Percentiles rank a stretch among this genome's conserved stretches.
Conservation (phyloP, 1,139 yeast species). For the Kurtzmaniella quercitrusa region DNA sequence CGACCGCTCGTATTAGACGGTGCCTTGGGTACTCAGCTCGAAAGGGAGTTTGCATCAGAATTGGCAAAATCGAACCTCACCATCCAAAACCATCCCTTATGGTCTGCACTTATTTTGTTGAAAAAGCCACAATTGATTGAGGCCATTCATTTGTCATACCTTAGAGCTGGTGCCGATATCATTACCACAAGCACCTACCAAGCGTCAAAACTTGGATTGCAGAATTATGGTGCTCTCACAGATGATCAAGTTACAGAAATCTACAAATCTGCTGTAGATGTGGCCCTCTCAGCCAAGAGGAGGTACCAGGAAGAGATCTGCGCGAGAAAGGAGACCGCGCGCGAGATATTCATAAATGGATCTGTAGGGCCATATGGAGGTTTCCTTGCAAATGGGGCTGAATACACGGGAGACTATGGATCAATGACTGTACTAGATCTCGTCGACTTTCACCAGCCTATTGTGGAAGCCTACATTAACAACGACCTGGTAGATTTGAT, state of each 20-base stretch:
- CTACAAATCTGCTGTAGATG: constrained; percentile 30
- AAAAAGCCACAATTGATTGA: constrained; percentile 44
- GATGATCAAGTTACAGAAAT: constrained; percentile 20
- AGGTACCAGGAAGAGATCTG: constrained; percentile 3
- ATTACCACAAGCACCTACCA: constrained; percentile 63
- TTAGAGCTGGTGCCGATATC: constrained; percentile 52
- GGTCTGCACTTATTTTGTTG: constrained; percentile 59
- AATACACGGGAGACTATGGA: constrained; percentile 61
- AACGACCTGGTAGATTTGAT: constrained; percentile 44
- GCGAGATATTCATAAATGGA: constrained; percentile 39
- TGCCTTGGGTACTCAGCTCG: constrained; percentile 29
- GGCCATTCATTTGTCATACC: constrained; percentile 48
- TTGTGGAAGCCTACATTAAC: constrained; percentile 35
- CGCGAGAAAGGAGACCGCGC: constrained; percentile 9
- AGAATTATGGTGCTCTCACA: constrained; percentile 24
- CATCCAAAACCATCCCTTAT: constrained; percentile 38
- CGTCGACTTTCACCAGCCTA: constrained; percentile 43
- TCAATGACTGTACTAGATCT: constrained; percentile 24
- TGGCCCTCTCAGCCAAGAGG: constrained; percentile 25
- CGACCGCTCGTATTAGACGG: constrained; percentile 21
- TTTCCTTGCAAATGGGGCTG: constrained; percentile 58
- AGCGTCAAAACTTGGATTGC: constrained; percentile 41
- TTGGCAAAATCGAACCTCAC: constrained; percentile 2
- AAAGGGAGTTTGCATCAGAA: constrained; percentile 13
- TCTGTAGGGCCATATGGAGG: constrained; percentile 78